Base-by-base conservation (phyloP, 2,329 filamentous ascomycete species). In the Achaetomium macrosporum region DNA sequence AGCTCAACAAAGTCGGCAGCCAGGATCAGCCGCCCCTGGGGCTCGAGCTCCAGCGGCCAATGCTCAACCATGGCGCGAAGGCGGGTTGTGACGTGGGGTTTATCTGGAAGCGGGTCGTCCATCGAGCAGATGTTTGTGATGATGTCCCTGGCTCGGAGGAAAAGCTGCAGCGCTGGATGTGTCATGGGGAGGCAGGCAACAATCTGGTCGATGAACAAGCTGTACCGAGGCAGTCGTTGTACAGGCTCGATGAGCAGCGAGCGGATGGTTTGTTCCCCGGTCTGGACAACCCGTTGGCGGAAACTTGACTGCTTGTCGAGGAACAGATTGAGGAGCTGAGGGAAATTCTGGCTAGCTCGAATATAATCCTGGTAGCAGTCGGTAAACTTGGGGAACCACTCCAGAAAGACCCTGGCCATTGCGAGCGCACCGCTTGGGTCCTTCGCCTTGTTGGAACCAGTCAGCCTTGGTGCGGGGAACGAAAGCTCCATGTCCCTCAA, bases 91-190 rank as follows among this genome's bases (percentile, higher is more conserved):
- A 89, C 76, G 60, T 88, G 87, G 10, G 84, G 83, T 60, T 90
- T 87, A 63, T 89, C 86, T 3, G 75, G 81, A 62, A 69, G 76
- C 63, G 64, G 87, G 66, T 72, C 87, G 63, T 96, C 92, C 72
- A 96, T 85, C 15, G 92, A 95, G 69, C 93, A 99, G 41, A 99
- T 99, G 50, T 95, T 93, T 17, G 91, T 90, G 60, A 99, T 90
- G 49, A 96, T 88, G 67, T 97, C 93, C 59, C 92, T 81, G 0
- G 93, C 91, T 66, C 90, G 91, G 40, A 96, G 79, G 71, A 99
- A 85, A 2, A 80, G 78, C 60, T 87, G 85, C 49, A 96, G 77
- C 0, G 91, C 91, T 2, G 90, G 88, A 66, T 97, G 91, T 9
- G 87, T 84, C 47, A 91, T 82, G 5, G 92, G 91, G 16, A 97